These are phyloP conservation scores for Letharia columbiana DNA, from an alignment of 495 filamentous ascomycete genomes.

Conservation along the genomic window DNA sequence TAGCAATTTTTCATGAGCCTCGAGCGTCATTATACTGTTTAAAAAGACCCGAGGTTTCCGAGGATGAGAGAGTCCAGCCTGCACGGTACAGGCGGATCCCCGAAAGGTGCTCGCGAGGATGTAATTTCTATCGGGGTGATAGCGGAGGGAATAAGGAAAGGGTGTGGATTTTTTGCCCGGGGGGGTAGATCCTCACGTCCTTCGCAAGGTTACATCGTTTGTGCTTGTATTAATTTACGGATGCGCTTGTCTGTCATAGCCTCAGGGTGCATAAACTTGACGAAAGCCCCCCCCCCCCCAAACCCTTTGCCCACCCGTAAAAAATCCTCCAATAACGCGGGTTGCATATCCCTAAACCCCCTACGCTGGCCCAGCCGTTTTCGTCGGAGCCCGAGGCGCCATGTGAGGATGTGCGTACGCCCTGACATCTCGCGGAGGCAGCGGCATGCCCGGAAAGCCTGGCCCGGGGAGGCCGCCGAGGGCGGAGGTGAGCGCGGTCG, in stretches of 20 bases:
- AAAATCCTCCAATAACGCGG: too few species aligned
- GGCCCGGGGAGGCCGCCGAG: background rate
- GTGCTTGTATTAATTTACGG: background rate
- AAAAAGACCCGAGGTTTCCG: too few species aligned
- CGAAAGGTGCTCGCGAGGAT: too few species aligned
- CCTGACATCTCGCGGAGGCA: background rate
- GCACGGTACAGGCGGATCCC: too few species aligned
- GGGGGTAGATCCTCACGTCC: background rate
- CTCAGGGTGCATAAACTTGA: background rate
- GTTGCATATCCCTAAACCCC: background rate
- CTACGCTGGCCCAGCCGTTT: background rate
- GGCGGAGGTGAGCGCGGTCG: background rate
- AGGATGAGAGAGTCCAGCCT: too few species aligned
- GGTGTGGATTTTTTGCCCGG: too few species aligned
- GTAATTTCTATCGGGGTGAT: too few species aligned
- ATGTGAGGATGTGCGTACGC: background rate
- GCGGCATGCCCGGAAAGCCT: background rate
- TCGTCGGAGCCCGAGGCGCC: background rate
- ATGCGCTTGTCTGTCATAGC: background rate
- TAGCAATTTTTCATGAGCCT: too few species aligned
- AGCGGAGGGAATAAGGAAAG: too few species aligned
- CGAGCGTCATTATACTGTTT: too few species aligned
- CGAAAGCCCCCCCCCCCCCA: too few species aligned
- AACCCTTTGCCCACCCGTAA: too few species aligned
- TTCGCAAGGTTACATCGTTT: background rate